A percentile compares a stretch with the other conserved stretches of the same genome.
These are phyloP conservation scores for Thalassiosira mediterranea DNA, from an alignment of 352 stramenopile species.

Conservation along the genomic window DNA sequence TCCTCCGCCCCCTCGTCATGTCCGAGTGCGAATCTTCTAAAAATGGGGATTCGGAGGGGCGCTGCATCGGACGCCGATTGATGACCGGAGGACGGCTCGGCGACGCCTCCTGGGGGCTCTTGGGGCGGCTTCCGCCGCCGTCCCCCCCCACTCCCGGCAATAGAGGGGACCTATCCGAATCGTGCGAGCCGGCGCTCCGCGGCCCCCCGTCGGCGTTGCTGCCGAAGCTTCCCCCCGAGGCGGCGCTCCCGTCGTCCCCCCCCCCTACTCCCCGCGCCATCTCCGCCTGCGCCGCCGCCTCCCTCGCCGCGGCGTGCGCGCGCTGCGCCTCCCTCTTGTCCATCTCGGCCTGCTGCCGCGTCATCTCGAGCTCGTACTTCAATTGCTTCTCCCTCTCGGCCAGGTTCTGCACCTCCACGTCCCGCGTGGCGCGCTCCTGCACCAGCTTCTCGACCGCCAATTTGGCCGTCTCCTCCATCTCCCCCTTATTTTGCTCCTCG, in stretches of 20 bases:
- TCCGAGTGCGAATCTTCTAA: slow-evolving; percentile 34
- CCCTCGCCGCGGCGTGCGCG: slow-evolving; percentile 1
- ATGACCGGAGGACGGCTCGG: slow-evolving; percentile 36
- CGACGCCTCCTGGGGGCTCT: background rate
- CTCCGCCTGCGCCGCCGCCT: background rate
- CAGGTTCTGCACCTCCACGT: slow-evolving; percentile 37
- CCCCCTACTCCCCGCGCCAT: background rate
- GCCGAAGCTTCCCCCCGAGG: background rate
- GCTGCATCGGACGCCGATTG: slow-evolving; percentile 25
- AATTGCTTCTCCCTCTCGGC: slow-evolving; percentile 41
- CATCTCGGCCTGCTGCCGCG: slow-evolving; percentile 29
- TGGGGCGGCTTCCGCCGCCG: background rate
- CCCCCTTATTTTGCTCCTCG: slow-evolving; percentile 29
- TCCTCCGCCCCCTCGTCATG: slow-evolving; percentile 49
- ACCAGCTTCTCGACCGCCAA: slow-evolving; percentile 51
- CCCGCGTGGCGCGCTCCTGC: slow-evolving; percentile 27
- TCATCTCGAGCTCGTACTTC: slow-evolving; percentile 47
- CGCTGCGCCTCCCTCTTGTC: slow-evolving; percentile 20
- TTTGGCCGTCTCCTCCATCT: slow-evolving; percentile 44
- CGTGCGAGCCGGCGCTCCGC: background rate
- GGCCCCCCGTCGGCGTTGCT: too few species aligned
- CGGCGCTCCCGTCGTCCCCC: background rate
- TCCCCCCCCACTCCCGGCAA: background rate
- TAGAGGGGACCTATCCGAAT: slow-evolving; percentile 9
- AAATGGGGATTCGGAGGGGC: slow-evolving; percentile 35